Conservation (phyloP, 495 filamentous ascomycete genomes). For the Penicillium turbatum region DNA sequence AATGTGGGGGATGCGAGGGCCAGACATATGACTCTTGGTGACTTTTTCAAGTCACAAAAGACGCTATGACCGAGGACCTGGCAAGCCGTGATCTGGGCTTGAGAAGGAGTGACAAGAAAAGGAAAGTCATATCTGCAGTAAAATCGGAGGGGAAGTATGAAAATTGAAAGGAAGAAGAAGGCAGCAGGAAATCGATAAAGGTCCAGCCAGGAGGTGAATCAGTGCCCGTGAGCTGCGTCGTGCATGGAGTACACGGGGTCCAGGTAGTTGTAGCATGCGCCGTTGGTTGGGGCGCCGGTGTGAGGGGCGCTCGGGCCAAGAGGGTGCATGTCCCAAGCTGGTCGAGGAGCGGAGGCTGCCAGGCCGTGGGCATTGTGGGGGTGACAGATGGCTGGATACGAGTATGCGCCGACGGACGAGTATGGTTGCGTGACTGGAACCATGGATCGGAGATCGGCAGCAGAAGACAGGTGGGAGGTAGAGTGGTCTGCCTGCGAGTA, state of each 20-base stretch:
- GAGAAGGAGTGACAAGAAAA: slow-evolving; percentile 41
- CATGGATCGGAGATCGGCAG: slow-evolving; percentile 32
- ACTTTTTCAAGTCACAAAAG: not conserved
- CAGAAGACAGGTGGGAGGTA: slow-evolving; percentile 18
- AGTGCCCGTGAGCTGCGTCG: slow-evolving; percentile 21
- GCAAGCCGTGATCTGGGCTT: slow-evolving; percentile 30
- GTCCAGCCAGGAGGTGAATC: slow-evolving; percentile 11
- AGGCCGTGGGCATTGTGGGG: slow-evolving; percentile 25
- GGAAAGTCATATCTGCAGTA: slow-evolving; percentile 30
- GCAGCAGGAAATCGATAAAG: slow-evolving; percentile 16
- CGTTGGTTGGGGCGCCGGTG: slow-evolving; percentile 18
- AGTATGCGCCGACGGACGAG: slow-evolving; percentile 28
- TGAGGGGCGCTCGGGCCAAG: slow-evolving; percentile 19
- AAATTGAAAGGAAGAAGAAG: slow-evolving; percentile 22
- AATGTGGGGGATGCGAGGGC: slow-evolving; percentile 9
- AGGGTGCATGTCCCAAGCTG: slow-evolving; percentile 36
- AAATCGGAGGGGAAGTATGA: slow-evolving; percentile 25
- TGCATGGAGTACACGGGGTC: slow-evolving; percentile 36
- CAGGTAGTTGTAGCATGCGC: slow-evolving; percentile 34
- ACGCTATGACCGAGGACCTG: not conserved
- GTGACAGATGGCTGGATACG: slow-evolving; percentile 37
- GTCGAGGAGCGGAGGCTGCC: slow-evolving; percentile 22
- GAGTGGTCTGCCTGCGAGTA: slow-evolving; percentile 29
- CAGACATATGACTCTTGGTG: not conserved
- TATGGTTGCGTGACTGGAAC: slow-evolving; percentile 33